Evolutionary conservation across 176 grass and related monocot genomes (phyloP).

Genomic region (Puccinellia tenuiflora): DNA sequence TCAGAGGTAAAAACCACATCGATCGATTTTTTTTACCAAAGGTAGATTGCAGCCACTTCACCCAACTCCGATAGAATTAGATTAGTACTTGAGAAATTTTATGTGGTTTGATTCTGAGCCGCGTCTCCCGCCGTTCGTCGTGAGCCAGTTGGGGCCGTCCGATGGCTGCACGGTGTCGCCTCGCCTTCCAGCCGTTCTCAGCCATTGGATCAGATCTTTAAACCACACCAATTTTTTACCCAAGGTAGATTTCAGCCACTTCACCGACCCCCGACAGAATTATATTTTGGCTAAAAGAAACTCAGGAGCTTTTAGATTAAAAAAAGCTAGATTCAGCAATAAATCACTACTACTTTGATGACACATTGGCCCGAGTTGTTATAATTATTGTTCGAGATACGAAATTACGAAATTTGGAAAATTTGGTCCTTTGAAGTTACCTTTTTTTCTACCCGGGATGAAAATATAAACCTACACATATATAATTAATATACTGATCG

Average conservation of each 20-base stretch:
- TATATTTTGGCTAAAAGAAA: background rate
- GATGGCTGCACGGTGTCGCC: background rate
- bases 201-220: background rate
- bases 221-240: background rate
- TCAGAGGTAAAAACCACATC: too few species aligned
- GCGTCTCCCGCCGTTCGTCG: background rate
- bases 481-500: too few species aligned
- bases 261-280: background rate
- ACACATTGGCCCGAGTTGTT: background rate
- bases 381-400: background rate
- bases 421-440: too few species aligned
- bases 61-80: too few species aligned
- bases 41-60: too few species aligned
- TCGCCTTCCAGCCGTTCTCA: background rate
- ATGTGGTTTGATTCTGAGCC: background rate
- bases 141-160: background rate
- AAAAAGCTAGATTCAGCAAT: background rate
- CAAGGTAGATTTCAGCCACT: background rate
- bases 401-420: background rate
- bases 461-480: background rate
- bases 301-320: background rate
- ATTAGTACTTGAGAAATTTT: too few species aligned
- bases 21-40: too few species aligned
- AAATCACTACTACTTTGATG: background rate
- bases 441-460: background rate